Conservation (phyloP, 345 rosid genomes). For the Limnanthes douglasii region DNA sequence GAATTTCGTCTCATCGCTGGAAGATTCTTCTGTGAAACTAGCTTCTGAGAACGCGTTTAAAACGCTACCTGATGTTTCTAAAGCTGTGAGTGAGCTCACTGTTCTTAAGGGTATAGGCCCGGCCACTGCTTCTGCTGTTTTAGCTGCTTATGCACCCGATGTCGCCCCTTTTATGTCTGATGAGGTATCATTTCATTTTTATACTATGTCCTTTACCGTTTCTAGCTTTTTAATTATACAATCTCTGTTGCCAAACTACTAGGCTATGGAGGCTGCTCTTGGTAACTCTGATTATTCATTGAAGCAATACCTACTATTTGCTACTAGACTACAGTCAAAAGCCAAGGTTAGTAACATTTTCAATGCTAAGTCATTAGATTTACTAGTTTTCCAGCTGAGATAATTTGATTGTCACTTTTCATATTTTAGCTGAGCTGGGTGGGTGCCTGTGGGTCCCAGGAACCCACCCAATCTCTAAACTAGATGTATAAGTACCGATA, state of each 20-base stretch:
- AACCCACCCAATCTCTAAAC: no score
- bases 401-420: no score
- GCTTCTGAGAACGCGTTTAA: constrained; percentile 64
- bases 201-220: not conserved
- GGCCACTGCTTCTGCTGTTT: constrained; percentile 79
- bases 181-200: constrained; percentile 30
- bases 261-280: constrained; percentile 73
- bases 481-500: no score
- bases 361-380: no score
- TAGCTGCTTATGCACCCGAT: constrained; percentile 79
- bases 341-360: constrained; percentile 52
- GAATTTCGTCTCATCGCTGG: constrained; percentile 54
- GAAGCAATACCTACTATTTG: constrained; percentile 50
- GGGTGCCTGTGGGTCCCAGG: no score
- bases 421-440: no score
- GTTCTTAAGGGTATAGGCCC: constrained; percentile 87
- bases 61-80: constrained; percentile 58
- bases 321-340: constrained; percentile 35
- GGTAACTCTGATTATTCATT: constrained; percentile 64
- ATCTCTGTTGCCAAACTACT: no score
- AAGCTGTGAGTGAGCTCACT: constrained; percentile 56
- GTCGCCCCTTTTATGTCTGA: constrained; percentile 82
- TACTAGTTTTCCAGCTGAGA: no score
- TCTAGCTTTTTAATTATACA: no score
- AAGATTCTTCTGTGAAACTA: constrained; percentile 44